phyloP scores from a whole-genome alignment of 345 rosid genomes.

The Gossypium herbaceum region DNA sequence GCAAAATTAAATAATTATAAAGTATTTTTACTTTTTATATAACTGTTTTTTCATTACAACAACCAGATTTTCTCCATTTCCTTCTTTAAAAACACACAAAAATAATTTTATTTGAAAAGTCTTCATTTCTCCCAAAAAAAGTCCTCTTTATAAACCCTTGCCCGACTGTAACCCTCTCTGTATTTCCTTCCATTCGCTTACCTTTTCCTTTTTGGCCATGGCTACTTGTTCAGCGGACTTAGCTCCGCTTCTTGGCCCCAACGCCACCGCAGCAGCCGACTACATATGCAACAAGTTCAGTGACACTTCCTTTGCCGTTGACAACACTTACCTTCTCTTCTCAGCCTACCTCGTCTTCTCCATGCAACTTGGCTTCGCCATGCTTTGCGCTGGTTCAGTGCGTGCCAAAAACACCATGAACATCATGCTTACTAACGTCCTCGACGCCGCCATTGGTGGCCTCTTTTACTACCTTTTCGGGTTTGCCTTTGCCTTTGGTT shows the following conservation, averaged over 20 bases:
- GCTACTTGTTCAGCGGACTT: conserved; percentile 42
- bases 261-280: conserved; percentile 52
- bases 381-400: conserved; percentile 97
- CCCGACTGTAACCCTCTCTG: background rate
- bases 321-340: conserved; percentile 86
- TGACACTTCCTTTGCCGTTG: conserved; percentile 62
- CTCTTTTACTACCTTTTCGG: conserved; percentile 87
- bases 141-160: background rate
- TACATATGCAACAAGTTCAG: conserved; percentile 53
- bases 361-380: conserved; percentile 94
- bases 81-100: no score
- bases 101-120: background rate
- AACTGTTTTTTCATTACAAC: no score
- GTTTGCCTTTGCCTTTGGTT: conserved; percentile 85
- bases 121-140: background rate
- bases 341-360: conserved; percentile 88
- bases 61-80: no score
- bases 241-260: conserved; percentile 51
- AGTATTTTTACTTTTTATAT: no score
- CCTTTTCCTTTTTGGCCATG: background rate
- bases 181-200: background rate
- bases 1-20: no score
- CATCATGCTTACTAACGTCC: conserved; percentile 94
- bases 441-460: conserved; percentile 88
- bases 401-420: conserved; percentile 92